A percentile compares a stretch with the other conserved stretches of the same genome.
phyloP scores from a whole-genome alignment of 2,329 filamentous ascomycete species.

The Huntiella decipiens region DNA sequence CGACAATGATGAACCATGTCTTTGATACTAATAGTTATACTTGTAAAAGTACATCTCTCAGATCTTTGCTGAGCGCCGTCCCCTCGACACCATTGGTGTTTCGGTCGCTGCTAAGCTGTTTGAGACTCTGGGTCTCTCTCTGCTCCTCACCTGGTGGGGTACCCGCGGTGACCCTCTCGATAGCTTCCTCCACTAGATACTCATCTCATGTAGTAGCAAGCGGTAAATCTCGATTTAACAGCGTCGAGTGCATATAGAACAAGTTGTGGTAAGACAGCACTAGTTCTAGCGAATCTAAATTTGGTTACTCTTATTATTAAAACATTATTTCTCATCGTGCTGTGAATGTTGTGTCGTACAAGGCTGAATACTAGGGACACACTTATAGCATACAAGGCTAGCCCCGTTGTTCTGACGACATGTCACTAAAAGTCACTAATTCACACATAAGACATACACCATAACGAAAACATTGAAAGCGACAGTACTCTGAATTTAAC shows the following conservation, averaged over 20 bases:
- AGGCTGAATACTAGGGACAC: too few relatives aligned
- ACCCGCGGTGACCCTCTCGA: slow-evolving; percentile 86
- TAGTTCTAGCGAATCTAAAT: too few relatives aligned
- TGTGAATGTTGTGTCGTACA: too few relatives aligned
- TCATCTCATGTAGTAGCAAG: background rate
- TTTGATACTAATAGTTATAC: background rate
- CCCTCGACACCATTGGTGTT: slow-evolving; percentile 75
- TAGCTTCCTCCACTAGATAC: slow-evolving; percentile 19
- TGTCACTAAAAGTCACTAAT: background rate
- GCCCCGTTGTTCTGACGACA: background rate
- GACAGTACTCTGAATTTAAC: slow-evolving; percentile 9
- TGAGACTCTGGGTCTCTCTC: slow-evolving; percentile 78
- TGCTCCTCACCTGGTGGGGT: slow-evolving; percentile 96
- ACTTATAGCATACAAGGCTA: too few relatives aligned
- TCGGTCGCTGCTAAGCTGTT: slow-evolving; percentile 67
- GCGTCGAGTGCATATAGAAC: background rate
- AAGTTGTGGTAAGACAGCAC: background rate
- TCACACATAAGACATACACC: background rate
- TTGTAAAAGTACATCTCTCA: slow-evolving; percentile 57
- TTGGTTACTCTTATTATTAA: too few relatives aligned
- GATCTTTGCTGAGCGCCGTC: slow-evolving; percentile 77
- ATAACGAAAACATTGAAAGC: slow-evolving; percentile 1
- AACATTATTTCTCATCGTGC: too few relatives aligned
- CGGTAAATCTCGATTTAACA: slow-evolving; percentile 3
- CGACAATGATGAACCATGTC: background rate